Conservation (phyloP, 2,329 filamentous ascomycete species). For the Aspergillus proliferans region DNA sequence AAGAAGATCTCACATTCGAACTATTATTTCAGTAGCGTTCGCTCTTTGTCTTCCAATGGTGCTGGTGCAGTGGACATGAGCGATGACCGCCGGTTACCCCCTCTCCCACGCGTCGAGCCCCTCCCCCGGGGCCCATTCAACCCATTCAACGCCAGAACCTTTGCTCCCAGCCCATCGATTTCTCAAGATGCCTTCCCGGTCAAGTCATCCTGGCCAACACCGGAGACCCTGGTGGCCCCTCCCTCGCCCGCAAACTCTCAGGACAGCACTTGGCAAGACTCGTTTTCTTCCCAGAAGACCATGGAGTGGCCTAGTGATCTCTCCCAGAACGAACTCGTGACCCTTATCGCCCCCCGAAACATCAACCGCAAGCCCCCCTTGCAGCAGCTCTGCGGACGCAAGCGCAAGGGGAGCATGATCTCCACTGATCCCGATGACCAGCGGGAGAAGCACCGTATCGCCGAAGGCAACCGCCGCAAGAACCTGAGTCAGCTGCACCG, state of each 20-base stretch:
- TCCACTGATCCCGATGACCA: conserved; percentile 31
- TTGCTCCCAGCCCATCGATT: conserved; percentile 27
- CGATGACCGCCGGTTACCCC: conserved; percentile 32
- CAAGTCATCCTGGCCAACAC: conserved; percentile 25
- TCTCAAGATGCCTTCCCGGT: conserved; percentile 29
- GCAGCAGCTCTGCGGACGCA: conserved; percentile 35
- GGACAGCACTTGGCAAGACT: conserved; percentile 32
- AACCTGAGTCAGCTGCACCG: conserved; percentile 35
- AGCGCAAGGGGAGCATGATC: conserved; percentile 31
- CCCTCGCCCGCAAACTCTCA: conserved; percentile 34
- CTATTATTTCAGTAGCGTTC: conserved; percentile 13
- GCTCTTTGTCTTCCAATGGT: conserved; percentile 16
- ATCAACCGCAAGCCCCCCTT: conserved; percentile 35
- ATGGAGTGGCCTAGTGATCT: conserved; percentile 30
- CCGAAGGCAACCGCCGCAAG: conserved; percentile 35
- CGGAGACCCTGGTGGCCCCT: conserved; percentile 26
- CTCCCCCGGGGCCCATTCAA: conserved; percentile 35
- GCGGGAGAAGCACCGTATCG: conserved; percentile 36
- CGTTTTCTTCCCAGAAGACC: conserved; percentile 23
- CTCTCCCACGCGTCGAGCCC: conserved; percentile 32
- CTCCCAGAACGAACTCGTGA: conserved; percentile 27
- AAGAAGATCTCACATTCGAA: conserved; percentile 4
- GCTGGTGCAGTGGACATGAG: conserved; percentile 21
- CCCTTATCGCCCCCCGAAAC: conserved; percentile 29
- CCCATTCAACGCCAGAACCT: conserved; percentile 24